Evolutionary conservation across 1,284 basidiomycete genomes (phyloP), one percentile per base, ranked within the genome.

Genomic region (Irpex sp.): DNA sequence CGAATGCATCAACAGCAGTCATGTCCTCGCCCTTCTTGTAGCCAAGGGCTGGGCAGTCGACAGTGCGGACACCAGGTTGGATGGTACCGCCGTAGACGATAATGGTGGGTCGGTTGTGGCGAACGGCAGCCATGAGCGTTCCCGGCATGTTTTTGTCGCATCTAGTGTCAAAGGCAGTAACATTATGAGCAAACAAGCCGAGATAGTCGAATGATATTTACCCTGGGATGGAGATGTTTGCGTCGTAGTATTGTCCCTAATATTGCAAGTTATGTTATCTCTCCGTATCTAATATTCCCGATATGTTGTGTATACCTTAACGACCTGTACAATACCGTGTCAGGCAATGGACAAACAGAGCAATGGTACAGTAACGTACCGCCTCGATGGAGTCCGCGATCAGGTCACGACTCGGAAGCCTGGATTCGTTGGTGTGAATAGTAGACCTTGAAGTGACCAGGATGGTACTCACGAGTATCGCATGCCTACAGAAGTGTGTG

Each of bases 61-160:
- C 78, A 61, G 86, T 82, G n/a, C 92, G 84, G 36, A 79, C 81
- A 55, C 93, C 93, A 11, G 89, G 79, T 72, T 88, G 85, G 61
- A 94, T 94, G 2, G 93, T 93, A 15, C 93, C 93, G 15, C 93
- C 93, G 74, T 94, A 95, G 4, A 95, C 83, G 63, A 94, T 87
- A 69, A 95, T 85, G 0, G 92, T 93, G 1, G 93, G 93, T 3
- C 93, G 83, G 71, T 95, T 95, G 77, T 93, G 90, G 59, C 92
- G 86, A 33, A 79, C 88, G 1, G 91, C 91, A 7, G 94, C 94
- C 71, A 95, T 94, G 64, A 95, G 80, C 67, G 89, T 91, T 21
- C 93, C 94, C 13, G 94, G 94, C 93, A 95, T 95, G 73, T 95
- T 95, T 79, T 96, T 97, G 78, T 97, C 94, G 68, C 93, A 95